Conservation (phyloP, 805 yeast genomes). For the Metschnikowia reukaufii region DNA sequence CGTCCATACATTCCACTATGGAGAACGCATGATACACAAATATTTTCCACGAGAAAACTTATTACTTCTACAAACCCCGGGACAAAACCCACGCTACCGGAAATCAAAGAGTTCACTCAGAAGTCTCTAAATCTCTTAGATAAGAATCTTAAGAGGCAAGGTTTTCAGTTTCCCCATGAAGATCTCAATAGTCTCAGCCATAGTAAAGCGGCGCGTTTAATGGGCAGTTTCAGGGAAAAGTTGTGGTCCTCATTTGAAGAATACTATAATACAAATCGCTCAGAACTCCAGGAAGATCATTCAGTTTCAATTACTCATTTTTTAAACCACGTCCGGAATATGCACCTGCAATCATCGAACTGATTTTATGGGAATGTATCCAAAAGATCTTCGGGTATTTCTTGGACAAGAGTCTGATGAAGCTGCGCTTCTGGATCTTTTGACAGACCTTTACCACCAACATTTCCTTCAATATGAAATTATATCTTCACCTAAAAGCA, state of each 20-base stretch:
- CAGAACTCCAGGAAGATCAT: background rate
- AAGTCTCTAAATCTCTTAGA: background rate
- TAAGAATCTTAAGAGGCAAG: background rate
- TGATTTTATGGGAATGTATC: slow-evolving; percentile 22
- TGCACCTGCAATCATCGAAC: slow-evolving; percentile 21
- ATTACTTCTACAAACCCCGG: background rate
- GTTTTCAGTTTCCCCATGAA: slow-evolving; percentile 5
- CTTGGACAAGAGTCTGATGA: slow-evolving; percentile 17
- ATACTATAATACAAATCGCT: background rate
- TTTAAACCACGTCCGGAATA: slow-evolving; percentile 7
- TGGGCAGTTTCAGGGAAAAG: slow-evolving; percentile 1
- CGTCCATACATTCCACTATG: background rate
- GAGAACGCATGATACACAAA: background rate
- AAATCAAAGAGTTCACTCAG: slow-evolving; percentile 7
- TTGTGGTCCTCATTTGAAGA: slow-evolving; percentile 5
- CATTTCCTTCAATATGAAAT: slow-evolving; percentile 8
- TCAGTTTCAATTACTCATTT: slow-evolving; percentile 5
- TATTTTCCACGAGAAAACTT: background rate
- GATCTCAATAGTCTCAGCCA: slow-evolving; percentile 1
- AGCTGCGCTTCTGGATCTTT: slow-evolving; percentile 6
- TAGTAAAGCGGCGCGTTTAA: background rate
- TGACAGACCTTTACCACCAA: slow-evolving; percentile 12
- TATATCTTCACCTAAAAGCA: background rate
- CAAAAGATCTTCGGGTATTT: slow-evolving; percentile 22
- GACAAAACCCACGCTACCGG: slow-evolving; percentile 3